phyloP scores from a whole-genome alignment of 2,329 filamentous ascomycete genomes.

The Fusarium sp. region DNA sequence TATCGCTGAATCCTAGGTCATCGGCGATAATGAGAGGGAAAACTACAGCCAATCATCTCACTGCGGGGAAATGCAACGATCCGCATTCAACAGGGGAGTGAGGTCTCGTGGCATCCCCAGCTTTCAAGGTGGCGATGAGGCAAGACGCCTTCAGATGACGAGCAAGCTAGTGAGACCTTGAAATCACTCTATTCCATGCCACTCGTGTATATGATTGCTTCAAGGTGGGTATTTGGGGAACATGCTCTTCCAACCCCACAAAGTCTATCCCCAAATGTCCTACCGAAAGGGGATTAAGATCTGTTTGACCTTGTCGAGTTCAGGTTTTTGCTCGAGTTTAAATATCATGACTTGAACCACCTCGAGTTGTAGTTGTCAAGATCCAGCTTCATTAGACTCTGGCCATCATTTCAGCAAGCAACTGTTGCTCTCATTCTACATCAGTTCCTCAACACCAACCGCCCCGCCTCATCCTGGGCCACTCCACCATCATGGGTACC shows the following conservation, averaged over 20 bases:
- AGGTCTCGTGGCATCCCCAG: not conserved
- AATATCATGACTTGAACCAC: not conserved
- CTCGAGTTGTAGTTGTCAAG: not conserved
- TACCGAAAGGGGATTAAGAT: not conserved
- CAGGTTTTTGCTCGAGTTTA: not conserved
- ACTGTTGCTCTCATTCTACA: not conserved
- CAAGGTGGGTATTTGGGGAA: not conserved
- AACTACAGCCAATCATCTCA: not conserved
- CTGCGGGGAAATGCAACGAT: not conserved
- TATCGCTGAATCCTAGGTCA: conserved; percentile 44
- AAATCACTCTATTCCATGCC: not conserved
- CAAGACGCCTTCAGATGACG: not conserved
- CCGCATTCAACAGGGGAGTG: not conserved
- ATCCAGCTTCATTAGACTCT: not conserved
- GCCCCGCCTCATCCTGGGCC: not conserved
- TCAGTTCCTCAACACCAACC: not conserved
- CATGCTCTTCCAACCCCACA: not conserved
- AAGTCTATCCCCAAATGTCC: not conserved
- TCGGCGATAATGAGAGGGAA: conserved; percentile 44
- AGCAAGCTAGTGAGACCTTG: not conserved
- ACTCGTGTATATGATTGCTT: too few species aligned
- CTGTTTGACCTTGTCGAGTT: not conserved
- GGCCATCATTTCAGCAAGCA: not conserved
- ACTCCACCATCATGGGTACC: not conserved
- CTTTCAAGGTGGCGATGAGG: not conserved